phyloP scores from a whole-genome alignment of 208 protist species.

The Wallacemonas sp. region DNA sequence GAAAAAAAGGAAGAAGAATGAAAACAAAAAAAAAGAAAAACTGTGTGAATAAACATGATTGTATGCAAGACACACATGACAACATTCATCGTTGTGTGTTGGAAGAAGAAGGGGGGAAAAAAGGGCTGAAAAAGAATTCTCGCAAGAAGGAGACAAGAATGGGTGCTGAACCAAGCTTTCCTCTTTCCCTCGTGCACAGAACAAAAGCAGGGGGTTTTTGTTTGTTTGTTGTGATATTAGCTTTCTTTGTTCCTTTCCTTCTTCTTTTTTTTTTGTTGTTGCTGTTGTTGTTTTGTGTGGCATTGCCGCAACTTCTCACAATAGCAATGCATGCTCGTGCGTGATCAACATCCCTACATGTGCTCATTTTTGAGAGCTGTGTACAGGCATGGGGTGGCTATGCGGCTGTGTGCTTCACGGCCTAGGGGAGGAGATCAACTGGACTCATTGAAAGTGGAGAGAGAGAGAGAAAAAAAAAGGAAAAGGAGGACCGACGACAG shows the following conservation, averaged over 20 bases:
- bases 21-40: neutral
- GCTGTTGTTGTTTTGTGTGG: too few relatives aligned
- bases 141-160: neutral
- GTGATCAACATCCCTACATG: constrained; percentile 2
- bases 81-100: too few relatives aligned
- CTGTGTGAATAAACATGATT: neutral
- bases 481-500: constrained; percentile 6
- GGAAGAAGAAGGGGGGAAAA: too few relatives aligned
- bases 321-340: neutral
- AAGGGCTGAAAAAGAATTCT: neutral
- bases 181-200: too few relatives aligned
- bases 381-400: too few relatives aligned
- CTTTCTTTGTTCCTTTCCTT: neutral
- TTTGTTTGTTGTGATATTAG: neutral
- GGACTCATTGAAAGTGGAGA: neutral
- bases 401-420: too few relatives aligned
- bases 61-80: constrained; percentile 15
- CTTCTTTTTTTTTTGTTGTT: neutral
- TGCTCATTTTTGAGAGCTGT: too few relatives aligned
- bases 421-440: too few relatives aligned
- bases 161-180: too few relatives aligned
- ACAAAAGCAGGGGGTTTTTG: too few relatives aligned
- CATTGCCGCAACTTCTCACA: too few relatives aligned
- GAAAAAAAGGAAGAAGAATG: constrained; percentile 10
- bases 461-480: constrained; percentile 18